Evolutionary conservation across 306 rosid species (phyloP).

Genomic region (Inga laurina): DNA sequence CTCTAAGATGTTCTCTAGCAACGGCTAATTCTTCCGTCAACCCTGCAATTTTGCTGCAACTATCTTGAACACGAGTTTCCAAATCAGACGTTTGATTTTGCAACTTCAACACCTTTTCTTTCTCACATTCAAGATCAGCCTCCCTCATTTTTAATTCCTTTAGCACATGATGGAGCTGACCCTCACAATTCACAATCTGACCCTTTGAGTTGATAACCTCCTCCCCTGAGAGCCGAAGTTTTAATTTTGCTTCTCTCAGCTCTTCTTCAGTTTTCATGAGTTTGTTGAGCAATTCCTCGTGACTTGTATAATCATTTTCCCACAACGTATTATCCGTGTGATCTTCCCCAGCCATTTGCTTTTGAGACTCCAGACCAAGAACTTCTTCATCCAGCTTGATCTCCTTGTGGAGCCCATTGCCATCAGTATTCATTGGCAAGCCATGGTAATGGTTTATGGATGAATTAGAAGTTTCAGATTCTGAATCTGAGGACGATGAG

Average conservation of each 20-base stretch:
- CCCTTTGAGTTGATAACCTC: constrained; percentile 35
- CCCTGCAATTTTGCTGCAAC: constrained; percentile 40
- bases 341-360: constrained; percentile 25
- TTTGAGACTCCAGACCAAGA: constrained; percentile 41
- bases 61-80: constrained; percentile 47
- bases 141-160: constrained; percentile 42
- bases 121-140: constrained; percentile 50
- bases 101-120: constrained; percentile 44
- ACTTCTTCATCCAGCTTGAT: constrained; percentile 44
- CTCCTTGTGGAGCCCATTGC: constrained; percentile 36
- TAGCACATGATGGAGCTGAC: constrained; percentile 28
- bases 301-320: constrained; percentile 25
- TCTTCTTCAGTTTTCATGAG: constrained; percentile 42
- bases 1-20: constrained; percentile 42
- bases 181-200: constrained; percentile 43
- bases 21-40: constrained; percentile 49
- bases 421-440: constrained; percentile 37
- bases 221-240: constrained; percentile 49
- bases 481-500: constrained; percentile 55
- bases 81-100: constrained; percentile 42
- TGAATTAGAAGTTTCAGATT: constrained; percentile 41
- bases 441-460: constrained; percentile 31
- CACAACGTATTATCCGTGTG: background rate
- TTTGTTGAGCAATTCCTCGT: constrained; percentile 42
- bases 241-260: constrained; percentile 38